Percentiles rank a stretch among this genome's conserved stretches.
Conservation (phyloP, 495 filamentous ascomycete species). For the Astrocystis sublimbata region DNA sequence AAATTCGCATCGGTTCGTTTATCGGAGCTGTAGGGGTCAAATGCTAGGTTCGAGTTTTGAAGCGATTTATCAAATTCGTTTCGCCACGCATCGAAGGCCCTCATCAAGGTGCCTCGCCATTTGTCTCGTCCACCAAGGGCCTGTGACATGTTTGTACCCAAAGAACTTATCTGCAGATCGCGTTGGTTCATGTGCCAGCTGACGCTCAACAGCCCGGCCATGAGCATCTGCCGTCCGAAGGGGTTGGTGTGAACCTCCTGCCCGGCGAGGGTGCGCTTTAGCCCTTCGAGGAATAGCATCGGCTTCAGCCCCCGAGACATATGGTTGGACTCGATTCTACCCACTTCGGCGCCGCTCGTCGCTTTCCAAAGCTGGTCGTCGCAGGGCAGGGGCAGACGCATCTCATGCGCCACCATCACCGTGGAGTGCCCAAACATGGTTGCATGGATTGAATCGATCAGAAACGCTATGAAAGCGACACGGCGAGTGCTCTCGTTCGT, state of each 20-base stretch:
- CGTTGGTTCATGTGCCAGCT: constrained; percentile 98
- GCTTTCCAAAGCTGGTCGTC: constrained; percentile 95
- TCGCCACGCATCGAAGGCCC: constrained; percentile 95
- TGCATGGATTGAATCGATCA: constrained; percentile 93
- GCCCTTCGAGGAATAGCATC: constrained; percentile 84
- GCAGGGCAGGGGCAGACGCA: constrained; percentile 88
- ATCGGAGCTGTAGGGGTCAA: constrained; percentile 50
- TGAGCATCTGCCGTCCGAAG: constrained; percentile 92
- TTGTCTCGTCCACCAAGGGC: constrained; percentile 88
- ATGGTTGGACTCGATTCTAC: constrained; percentile 79
- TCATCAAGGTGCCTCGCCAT: constrained; percentile 84
- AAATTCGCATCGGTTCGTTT: constrained; percentile 66
- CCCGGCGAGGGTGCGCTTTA: constrained; percentile 86
- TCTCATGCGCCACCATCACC: constrained; percentile 96
- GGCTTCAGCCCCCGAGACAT: constrained; percentile 82
- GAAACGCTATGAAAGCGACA: constrained; percentile 91
- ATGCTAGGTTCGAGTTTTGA: constrained; percentile 44
- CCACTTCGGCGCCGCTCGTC: constrained; percentile 84
- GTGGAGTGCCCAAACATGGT: constrained; percentile 98
- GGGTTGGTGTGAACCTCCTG: constrained; percentile 89
- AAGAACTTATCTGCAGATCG: constrained; percentile 88
- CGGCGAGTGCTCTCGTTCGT: constrained; percentile 88
- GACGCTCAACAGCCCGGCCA: constrained; percentile 90
- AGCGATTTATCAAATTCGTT: constrained; percentile 86
- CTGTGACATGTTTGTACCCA: constrained; percentile 69